Evolutionary conservation across 257 asterid genomes (phyloP).

Genomic region (Gardenia jasminoides): DNA sequence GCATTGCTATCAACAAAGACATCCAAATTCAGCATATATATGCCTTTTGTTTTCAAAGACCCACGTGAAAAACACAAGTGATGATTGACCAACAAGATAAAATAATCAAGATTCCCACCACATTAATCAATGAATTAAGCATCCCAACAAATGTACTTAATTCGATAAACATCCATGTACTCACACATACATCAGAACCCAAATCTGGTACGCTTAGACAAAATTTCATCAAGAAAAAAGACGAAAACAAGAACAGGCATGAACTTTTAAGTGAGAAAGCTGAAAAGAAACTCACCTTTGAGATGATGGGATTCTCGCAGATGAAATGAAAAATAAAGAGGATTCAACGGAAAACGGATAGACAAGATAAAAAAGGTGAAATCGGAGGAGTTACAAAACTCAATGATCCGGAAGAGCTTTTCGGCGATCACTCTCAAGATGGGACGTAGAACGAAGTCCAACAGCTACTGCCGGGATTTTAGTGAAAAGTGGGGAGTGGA

Average conservation of each 20-base stretch:
- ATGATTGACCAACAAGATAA: neutral
- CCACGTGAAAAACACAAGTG: neutral
- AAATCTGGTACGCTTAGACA: neutral
- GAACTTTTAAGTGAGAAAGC: neutral
- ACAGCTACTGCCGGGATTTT: neutral
- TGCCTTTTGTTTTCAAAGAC: neutral
- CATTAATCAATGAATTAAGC: neutral
- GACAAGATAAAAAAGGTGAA: neutral
- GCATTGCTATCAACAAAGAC: neutral
- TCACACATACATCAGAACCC: neutral
- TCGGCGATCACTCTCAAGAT: neutral
- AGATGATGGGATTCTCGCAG: too few relatives aligned
- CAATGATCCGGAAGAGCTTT: too few relatives aligned
- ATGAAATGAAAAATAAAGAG: neutral
- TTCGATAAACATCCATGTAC: neutral
- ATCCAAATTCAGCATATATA: neutral
- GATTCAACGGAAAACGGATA: neutral
- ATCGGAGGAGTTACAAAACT: neutral
- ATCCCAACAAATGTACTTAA: neutral
- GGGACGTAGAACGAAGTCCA: neutral
- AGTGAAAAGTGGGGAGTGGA: neutral
- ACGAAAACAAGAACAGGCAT: neutral
- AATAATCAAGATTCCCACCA: neutral
- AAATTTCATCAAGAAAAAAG: neutral
- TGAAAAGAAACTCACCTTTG: neutral